Conservation (phyloP, 2,329 filamentous ascomycete species). For the Pestalotiopsis sp. region DNA sequence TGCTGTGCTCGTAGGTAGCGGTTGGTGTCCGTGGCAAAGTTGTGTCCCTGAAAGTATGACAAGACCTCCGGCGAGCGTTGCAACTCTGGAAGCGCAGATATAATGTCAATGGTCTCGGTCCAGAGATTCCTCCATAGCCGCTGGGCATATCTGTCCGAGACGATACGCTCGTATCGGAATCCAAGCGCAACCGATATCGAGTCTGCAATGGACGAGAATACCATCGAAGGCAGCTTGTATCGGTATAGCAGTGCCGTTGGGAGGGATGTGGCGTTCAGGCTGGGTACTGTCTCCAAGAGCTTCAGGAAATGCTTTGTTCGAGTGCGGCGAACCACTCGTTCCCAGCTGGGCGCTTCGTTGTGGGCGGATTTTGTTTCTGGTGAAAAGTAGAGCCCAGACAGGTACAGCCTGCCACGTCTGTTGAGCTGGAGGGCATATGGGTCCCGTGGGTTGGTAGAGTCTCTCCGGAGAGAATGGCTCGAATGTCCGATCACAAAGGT, state of each 20-base stretch:
- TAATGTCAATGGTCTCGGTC: slow-evolving; percentile 72
- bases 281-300: slow-evolving; percentile 63
- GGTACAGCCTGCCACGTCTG: slow-evolving; percentile 33
- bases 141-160: slow-evolving; percentile 67
- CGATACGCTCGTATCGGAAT: slow-evolving; percentile 71
- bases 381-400: slow-evolving; percentile 30
- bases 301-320: slow-evolving; percentile 59
- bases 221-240: slow-evolving; percentile 77
- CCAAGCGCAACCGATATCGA: slow-evolving; percentile 81
- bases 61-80: slow-evolving; percentile 60
- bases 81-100: slow-evolving; percentile 75
- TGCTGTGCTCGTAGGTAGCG: slow-evolving; percentile 56
- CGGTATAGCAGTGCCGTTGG: slow-evolving; percentile 65
- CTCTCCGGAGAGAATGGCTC: slow-evolving; percentile 37
- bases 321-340: slow-evolving; percentile 7
- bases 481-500: slow-evolving; percentile 74
- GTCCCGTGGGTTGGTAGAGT: slow-evolving; percentile 37
- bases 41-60: slow-evolving; percentile 58
- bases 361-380: background rate
- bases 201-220: slow-evolving; percentile 77
- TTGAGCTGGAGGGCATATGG: slow-evolving; percentile 38
- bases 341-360: background rate
- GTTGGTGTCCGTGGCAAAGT: slow-evolving; percentile 63
- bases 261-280: slow-evolving; percentile 62
- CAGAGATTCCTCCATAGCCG: slow-evolving; percentile 72